A percentile compares a stretch with the other conserved stretches of the same genome.
phyloP scores from a whole-genome alignment of 768 basidiomycete species.

The Phylloporus sp. region DNA sequence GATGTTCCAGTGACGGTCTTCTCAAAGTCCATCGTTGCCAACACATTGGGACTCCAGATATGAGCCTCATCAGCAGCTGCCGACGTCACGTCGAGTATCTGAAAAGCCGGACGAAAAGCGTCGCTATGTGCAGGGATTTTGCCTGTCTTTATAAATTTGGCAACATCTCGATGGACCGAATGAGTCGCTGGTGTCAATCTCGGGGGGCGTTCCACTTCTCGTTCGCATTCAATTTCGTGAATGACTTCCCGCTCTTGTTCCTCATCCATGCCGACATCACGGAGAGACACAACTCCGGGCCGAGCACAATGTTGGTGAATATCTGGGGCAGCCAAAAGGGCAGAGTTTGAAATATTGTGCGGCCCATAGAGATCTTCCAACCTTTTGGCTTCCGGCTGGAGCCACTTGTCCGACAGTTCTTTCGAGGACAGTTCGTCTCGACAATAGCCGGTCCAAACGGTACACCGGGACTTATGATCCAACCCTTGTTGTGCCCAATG shows the following conservation, averaged over 20 bases:
- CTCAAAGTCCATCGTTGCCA: constrained; percentile 17
- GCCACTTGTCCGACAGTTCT: constrained; percentile 29
- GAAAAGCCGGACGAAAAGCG: constrained; percentile 19
- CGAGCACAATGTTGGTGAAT: constrained; percentile 13
- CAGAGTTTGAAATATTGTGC: neutral
- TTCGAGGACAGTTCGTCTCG: neutral
- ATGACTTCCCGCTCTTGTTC: constrained; percentile 48
- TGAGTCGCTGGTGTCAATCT: constrained; percentile 21
- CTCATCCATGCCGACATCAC: constrained; percentile 33
- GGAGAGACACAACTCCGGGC: constrained; percentile 15
- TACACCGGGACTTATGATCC: constrained; percentile 16
- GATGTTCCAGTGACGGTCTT: constrained; percentile 7
- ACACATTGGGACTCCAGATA: constrained; percentile 16
- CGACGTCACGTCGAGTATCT: constrained; percentile 9
- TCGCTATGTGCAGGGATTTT: constrained; percentile 10
- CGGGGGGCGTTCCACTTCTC: constrained; percentile 34
- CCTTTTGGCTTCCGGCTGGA: constrained; percentile 36
- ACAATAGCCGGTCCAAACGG: constrained; percentile 14
- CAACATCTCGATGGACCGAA: constrained; percentile 18
- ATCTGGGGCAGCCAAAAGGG: neutral
- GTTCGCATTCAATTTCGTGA: constrained; percentile 41
- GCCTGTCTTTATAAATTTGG: constrained; percentile 28
- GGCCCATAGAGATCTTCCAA: constrained; percentile 34
- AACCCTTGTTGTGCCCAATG: constrained; percentile 40
- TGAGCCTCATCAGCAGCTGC: constrained; percentile 14